phyloP scores from a whole-genome alignment of 148 eudicot species.

The Arctostaphylos glauca region DNA sequence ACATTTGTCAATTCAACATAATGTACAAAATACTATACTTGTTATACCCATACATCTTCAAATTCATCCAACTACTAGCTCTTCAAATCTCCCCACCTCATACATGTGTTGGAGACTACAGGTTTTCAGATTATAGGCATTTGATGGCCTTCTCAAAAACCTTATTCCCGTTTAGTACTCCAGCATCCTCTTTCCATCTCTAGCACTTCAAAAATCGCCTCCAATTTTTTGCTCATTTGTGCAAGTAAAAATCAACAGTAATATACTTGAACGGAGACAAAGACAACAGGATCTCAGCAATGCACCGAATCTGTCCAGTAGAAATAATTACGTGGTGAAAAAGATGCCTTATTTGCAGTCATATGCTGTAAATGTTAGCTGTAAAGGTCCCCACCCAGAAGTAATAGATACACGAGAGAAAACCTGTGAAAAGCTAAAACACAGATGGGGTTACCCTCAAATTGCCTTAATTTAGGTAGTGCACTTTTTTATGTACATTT shows the following conservation, averaged over 20 bases:
- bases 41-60: slow-evolving; percentile 14
- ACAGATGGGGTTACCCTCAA: neutral
- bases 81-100: slow-evolving; percentile 4
- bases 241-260: neutral
- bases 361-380: neutral
- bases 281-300: slow-evolving; percentile 1
- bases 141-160: slow-evolving; percentile 11
- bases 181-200: neutral
- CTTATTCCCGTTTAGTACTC: slow-evolving; percentile 13
- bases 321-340: no score
- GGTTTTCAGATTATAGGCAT: slow-evolving; percentile 19
- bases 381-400: neutral
- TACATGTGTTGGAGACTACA: slow-evolving; percentile 8
- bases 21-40: slow-evolving; percentile 20
- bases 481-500: no score
- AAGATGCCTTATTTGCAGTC: neutral
- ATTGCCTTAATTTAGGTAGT: no score
- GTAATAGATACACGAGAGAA: neutral
- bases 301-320: neutral
- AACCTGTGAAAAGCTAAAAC: neutral
- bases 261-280: neutral
- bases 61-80: neutral
- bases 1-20: neutral
- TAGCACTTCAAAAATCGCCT: neutral
- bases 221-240: slow-evolving; percentile 8